Evolutionary conservation across 2,329 filamentous ascomycete species (phyloP).

Genomic region (Aspergillus amoenus): DNA sequence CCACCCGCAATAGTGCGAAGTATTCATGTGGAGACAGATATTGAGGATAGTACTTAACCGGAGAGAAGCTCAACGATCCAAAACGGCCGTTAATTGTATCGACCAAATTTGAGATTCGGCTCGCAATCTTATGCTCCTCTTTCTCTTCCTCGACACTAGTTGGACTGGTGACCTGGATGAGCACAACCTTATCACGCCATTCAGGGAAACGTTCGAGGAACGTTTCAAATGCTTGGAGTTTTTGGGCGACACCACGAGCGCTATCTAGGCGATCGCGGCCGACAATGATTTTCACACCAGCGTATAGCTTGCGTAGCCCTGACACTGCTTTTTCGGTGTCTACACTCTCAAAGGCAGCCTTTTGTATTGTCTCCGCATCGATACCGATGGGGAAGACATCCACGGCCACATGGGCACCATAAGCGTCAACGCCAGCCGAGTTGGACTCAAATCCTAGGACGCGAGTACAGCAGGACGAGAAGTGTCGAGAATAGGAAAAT

Average conservation of each 20-base stretch:
- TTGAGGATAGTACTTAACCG: constrained; percentile 92
- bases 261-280: constrained; percentile 92
- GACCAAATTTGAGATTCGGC: constrained; percentile 86
- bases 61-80: constrained; percentile 83
- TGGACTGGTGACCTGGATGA: constrained; percentile 93
- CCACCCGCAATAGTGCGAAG: constrained; percentile 85
- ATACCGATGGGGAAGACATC: constrained; percentile 95
- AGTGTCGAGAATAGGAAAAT: constrained; percentile 92
- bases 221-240: constrained; percentile 88
- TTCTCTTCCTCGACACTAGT: constrained; percentile 76
- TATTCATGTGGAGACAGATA: constrained; percentile 90
- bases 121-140: constrained; percentile 79
- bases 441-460: constrained; percentile 89
- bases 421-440: constrained; percentile 80
- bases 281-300: constrained; percentile 92
- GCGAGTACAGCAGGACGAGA: constrained; percentile 88
- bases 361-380: constrained; percentile 76
- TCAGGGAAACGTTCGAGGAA: constrained; percentile 89
- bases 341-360: constrained; percentile 68
- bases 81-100: constrained; percentile 88
- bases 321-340: constrained; percentile 70
- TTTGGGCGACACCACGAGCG: constrained; percentile 90
- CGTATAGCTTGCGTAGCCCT: constrained; percentile 73
- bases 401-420: constrained; percentile 83
- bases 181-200: constrained; percentile 86